phyloP scores from a whole-genome alignment of 768 basidiomycete genomes.

The Trametes villosa region DNA sequence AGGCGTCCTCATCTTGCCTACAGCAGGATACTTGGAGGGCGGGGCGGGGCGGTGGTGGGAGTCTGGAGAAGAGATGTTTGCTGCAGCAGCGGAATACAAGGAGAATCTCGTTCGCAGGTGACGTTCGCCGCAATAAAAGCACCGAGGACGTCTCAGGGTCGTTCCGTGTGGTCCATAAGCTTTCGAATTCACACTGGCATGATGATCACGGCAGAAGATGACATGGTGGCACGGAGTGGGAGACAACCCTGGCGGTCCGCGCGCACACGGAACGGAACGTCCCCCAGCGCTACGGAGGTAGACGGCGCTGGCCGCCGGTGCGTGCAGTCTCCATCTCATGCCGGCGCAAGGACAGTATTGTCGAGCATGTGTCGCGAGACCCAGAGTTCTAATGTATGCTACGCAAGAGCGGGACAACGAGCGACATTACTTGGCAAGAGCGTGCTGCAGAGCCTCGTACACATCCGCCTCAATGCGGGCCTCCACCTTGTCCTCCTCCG shows the following conservation, averaged over 20 bases:
- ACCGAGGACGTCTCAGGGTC: background rate
- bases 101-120: too few relatives aligned
- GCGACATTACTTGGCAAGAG: conserved; percentile 55
- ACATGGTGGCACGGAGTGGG: background rate
- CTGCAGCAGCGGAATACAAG: too few relatives aligned
- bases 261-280: background rate
- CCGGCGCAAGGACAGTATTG: too few relatives aligned
- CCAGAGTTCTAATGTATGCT: conserved; percentile 15
- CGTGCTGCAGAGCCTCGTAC: conserved; percentile 93
- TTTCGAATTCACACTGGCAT: conserved; percentile 4
- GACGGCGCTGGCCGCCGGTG: background rate
- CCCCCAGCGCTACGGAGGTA: background rate
- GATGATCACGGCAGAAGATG: background rate
- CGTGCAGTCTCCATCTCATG: background rate
- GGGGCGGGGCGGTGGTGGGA: background rate
- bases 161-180: background rate
- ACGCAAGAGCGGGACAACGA: conserved; percentile 8
- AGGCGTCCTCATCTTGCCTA: conserved; percentile 5
- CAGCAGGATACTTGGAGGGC: background rate
- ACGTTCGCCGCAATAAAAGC: background rate
- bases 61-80: background rate
- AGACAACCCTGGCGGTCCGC: background rate
- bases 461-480: conserved; percentile 95
- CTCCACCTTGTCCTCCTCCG: conserved; percentile 92
- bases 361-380: background rate